A percentile compares a stretch with the other conserved stretches of the same genome.
Conservation (phyloP, 2,329 filamentous ascomycete species). For the Botryotinia calthae region DNA sequence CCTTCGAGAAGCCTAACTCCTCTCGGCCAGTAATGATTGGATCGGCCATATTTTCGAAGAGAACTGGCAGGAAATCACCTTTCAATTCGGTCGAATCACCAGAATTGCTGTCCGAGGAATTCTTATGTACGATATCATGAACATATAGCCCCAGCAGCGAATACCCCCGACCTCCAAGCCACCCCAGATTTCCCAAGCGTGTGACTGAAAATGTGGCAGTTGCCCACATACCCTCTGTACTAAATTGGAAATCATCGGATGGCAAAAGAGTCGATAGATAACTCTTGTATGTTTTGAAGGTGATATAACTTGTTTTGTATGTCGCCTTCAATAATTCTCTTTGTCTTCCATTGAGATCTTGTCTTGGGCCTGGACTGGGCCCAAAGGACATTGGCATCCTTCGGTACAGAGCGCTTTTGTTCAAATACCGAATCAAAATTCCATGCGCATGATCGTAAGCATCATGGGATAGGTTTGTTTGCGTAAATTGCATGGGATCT, state of each 20-base stretch:
- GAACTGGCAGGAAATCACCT: slow-evolving; percentile 50
- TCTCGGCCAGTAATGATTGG: slow-evolving; percentile 57
- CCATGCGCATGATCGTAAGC: slow-evolving; percentile 50
- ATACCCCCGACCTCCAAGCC: slow-evolving; percentile 61
- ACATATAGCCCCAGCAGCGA: slow-evolving; percentile 57
- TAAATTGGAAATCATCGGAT: slow-evolving; percentile 34
- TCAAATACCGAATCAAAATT: slow-evolving; percentile 40
- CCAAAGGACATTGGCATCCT: slow-evolving; percentile 45
- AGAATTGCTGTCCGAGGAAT: not conserved
- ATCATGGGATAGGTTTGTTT: slow-evolving; percentile 49
- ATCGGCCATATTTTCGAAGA: slow-evolving; percentile 56
- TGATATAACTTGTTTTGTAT: slow-evolving; percentile 38
- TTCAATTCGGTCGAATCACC: slow-evolving; percentile 36
- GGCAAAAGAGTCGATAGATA: slow-evolving; percentile 43
- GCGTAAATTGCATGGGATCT: slow-evolving; percentile 45
- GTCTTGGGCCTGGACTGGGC: slow-evolving; percentile 35
- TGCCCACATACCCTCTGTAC: slow-evolving; percentile 33
- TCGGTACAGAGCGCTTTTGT: slow-evolving; percentile 47
- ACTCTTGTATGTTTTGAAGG: slow-evolving; percentile 43
- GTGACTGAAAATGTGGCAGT: slow-evolving; percentile 43
- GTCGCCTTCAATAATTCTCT: not conserved
- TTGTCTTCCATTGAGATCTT: slow-evolving; percentile 22
- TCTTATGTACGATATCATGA: slow-evolving; percentile 56
- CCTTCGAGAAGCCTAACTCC: slow-evolving; percentile 55
- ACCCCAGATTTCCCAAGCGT: slow-evolving; percentile 51